A percentile compares a stretch with the other conserved stretches of the same genome.
These are phyloP conservation scores for Scenedesmus sp. DNA, from an alignment of 163 green algal species.

Conservation along the genomic window DNA sequence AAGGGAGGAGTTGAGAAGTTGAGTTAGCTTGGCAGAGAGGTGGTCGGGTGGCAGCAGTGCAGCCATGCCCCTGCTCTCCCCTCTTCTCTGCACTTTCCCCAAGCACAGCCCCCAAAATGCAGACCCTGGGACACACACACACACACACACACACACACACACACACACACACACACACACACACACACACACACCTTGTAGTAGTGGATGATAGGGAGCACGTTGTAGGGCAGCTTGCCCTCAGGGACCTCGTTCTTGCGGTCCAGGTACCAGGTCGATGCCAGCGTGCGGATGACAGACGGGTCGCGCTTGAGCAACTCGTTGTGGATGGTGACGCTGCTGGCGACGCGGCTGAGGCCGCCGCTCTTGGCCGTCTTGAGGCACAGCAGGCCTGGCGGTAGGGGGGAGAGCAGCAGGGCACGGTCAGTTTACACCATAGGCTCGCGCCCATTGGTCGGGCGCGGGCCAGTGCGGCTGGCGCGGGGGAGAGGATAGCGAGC, in stretches of 20 bases:
- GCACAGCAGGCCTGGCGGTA: slow-evolving; percentile 60
- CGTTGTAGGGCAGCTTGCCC: slow-evolving; percentile 56
- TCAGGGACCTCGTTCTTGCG: slow-evolving; percentile 64
- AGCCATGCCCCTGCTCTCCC: not conserved
- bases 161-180: not conserved
- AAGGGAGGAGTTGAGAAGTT: too few species aligned
- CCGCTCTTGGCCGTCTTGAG: slow-evolving; percentile 60
- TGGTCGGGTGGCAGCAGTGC: not conserved
- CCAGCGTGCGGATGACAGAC: slow-evolving; percentile 47
- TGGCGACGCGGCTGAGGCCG: slow-evolving; percentile 58
- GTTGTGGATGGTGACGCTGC: slow-evolving; percentile 59
- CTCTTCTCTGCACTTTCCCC: not conserved
- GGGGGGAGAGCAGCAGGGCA: not conserved
- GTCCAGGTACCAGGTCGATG: slow-evolving; percentile 49
- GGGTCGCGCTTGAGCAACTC: slow-evolving; percentile 53
- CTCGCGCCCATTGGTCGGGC: too few species aligned
- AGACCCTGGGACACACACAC: too few species aligned
- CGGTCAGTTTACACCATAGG: too few species aligned
- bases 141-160: not conserved
- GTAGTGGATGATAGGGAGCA: slow-evolving; percentile 68
- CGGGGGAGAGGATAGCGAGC: too few species aligned
- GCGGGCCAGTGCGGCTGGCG: too few species aligned
- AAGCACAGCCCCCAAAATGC: too few species aligned
- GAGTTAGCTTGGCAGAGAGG: too few species aligned
- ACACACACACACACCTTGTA: slow-evolving; percentile 53